Base-by-base conservation (phyloP, 1,139 yeast genomes). In the Taiozyma sp. region DNA sequence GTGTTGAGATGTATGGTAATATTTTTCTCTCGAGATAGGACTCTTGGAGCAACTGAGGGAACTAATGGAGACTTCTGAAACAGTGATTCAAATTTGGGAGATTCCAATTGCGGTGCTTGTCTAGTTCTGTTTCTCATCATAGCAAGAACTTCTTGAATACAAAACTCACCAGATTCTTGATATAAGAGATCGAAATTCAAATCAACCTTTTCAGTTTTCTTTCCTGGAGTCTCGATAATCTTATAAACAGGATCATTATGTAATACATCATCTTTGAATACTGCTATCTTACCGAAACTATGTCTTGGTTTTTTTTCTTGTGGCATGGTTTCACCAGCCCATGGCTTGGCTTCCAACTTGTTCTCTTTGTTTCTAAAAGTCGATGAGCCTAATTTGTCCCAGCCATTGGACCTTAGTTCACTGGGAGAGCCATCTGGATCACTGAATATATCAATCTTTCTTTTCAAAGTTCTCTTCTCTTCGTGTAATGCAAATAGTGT, bases 351-450 rank as follows among this genome's bases (percentile, higher is more conserved):
- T 3, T 72, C 71, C 39, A 81, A 51, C 1, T 68, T 69, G 60
- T 90, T 90, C 64, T 90, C 97, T 64, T 88, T 87, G 48, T 74
- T 74, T 51, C 88, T 68, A 8, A 72, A 68, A 12, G 73, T 73
- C 4, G 81, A 65, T 0, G 82, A 61, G 7, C 84, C 90, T 16
- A 86, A 63, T 8, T 73, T 70, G 44, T 72, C 75, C 84, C 84
- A 79, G 5, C 73, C 74, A 16, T 67, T 67, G 13, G 22, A 23
- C 14, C 30, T 48, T n/a, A 51, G 13, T 5, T 27, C 47, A 28
- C 19, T 22, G 2, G 42, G 43, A 8, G 9, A 56, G 5, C 44
- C 54, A 4, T 55, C 61, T 4, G 54, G 34, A 41, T 60, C 65
- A 29, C 40, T 54, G 55, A 51, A 61, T 27, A 53, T 55, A 27